phyloP scores from a whole-genome alignment of 345 rosid species.

The Acer saccharum region DNA sequence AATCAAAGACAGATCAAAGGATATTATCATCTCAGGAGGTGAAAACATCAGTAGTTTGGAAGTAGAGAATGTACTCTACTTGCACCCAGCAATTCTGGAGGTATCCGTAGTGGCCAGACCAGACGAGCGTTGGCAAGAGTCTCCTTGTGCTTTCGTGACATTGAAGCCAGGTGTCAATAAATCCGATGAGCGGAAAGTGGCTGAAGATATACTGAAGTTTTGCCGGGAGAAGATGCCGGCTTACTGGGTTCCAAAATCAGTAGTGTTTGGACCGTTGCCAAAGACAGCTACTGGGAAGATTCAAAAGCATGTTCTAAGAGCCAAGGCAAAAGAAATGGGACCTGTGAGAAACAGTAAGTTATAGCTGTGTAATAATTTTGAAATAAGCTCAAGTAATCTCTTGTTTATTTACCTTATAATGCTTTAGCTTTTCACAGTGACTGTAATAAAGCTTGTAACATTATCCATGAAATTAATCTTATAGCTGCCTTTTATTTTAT shows the following conservation, averaged over 20 bases:
- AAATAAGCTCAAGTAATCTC: too few species aligned
- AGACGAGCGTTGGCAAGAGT: constrained; percentile 84
- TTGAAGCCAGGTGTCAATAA: constrained; percentile 53
- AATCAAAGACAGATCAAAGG: constrained; percentile 89
- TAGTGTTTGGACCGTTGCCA: constrained; percentile 79
- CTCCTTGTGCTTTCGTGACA: constrained; percentile 88
- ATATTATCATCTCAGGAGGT: constrained; percentile 89
- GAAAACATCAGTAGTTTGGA: constrained; percentile 94
- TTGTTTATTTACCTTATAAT: not conserved
- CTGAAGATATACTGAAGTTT: constrained; percentile 69
- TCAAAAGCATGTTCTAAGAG: constrained; percentile 79
- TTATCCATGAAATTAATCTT: not conserved
- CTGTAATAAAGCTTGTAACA: not conserved
- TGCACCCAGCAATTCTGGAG: constrained; percentile 79
- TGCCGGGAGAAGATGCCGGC: constrained; percentile 71
- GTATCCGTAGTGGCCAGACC: constrained; percentile 88
- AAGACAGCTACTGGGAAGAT: constrained; percentile 95
- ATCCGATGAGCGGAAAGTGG: constrained; percentile 39
- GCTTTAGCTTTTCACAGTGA: not conserved
- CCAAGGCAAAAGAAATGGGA: constrained; percentile 80
- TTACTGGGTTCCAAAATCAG: constrained; percentile 87
- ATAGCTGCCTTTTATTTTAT: too few species aligned
- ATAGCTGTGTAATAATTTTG: constrained; percentile 17
- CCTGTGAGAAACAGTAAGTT: constrained; percentile 64
- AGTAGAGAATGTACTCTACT: constrained; percentile 67